Evolutionary conservation across 2,329 filamentous ascomycete species (phyloP).

Genomic region (Verticillium tricorpus): DNA sequence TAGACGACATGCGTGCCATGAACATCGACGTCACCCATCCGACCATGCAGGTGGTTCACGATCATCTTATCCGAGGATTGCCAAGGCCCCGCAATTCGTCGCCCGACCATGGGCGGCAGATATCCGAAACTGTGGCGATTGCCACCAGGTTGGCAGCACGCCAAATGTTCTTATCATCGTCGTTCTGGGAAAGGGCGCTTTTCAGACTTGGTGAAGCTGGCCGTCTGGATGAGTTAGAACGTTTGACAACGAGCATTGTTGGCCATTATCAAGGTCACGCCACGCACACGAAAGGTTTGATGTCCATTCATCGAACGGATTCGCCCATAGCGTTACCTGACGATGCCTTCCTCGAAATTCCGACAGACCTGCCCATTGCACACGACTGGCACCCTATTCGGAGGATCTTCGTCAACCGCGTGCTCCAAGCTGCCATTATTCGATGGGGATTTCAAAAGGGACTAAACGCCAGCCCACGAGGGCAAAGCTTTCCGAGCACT

Average conservation of each 20-base stretch:
- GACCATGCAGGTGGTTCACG: constrained; percentile 7
- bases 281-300: constrained; percentile 23
- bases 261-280: constrained; percentile 26
- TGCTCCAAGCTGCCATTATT: constrained; percentile 34
- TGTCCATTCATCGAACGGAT: constrained; percentile 40
- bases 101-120: neutral
- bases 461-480: constrained; percentile 7
- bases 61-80: constrained; percentile 5
- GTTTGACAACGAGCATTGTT: constrained; percentile 37
- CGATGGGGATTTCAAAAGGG: constrained; percentile 41
- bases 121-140: constrained; percentile 3
- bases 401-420: constrained; percentile 34
- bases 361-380: constrained; percentile 34
- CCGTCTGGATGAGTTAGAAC: constrained; percentile 39
- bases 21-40: constrained; percentile 20
- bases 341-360: constrained; percentile 19
- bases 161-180: constrained; percentile 22
- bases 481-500: neutral
- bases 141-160: constrained; percentile 5
- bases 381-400: constrained; percentile 42
- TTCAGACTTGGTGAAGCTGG: constrained; percentile 38
- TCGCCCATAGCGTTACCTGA: constrained; percentile 26
- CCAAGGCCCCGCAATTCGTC: constrained; percentile 1
- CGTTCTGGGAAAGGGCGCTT: constrained; percentile 39
- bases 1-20: constrained; percentile 32